phyloP scores from a whole-genome alignment of 1,139 yeast genomes.

The Saccharomyces hybrid region DNA sequence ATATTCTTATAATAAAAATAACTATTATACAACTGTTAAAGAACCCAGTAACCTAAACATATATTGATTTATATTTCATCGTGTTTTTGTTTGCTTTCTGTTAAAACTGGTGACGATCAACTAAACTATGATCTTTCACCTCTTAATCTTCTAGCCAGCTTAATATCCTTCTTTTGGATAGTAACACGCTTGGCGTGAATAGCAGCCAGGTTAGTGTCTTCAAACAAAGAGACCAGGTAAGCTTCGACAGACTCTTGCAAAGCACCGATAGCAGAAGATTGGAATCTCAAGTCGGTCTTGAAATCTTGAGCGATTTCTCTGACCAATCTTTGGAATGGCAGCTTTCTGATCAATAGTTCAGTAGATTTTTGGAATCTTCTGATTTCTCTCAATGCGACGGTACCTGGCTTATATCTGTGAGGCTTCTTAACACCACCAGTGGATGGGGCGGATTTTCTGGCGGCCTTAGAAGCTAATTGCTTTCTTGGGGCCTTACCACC shows the following conservation, averaged over 20 bases:
- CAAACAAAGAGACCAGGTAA: conserved; percentile 79
- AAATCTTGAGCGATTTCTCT: conserved; percentile 97
- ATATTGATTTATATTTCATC: background rate
- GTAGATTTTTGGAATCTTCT: conserved; percentile 98
- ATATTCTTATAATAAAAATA: background rate
- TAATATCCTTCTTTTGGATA: conserved; percentile 97
- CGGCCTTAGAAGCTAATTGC: conserved; percentile 97
- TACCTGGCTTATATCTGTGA: conserved; percentile 99
- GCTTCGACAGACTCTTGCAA: conserved; percentile 98
- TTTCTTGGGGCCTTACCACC: conserved; percentile 99
- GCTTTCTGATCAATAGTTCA: conserved; percentile 90
- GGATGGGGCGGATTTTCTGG: conserved; percentile 94
- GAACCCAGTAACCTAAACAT: background rate
- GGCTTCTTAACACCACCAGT: conserved; percentile 99
- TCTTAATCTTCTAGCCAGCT: conserved; percentile 97
- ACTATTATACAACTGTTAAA: conserved; percentile 1
- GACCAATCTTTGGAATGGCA: conserved; percentile 97
- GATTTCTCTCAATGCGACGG: conserved; percentile 97
- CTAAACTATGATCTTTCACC: conserved; percentile 70
- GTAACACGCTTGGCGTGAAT: conserved; percentile 99
- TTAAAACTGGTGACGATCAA: background rate
- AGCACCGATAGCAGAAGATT: conserved; percentile 97
- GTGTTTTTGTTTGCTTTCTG: background rate
- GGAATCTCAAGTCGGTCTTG: conserved; percentile 97
- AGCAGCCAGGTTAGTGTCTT: conserved; percentile 97